Percentiles rank a stretch among this genome's conserved stretches.
Conservation (phyloP, 768 basidiomycete species). For the Boletus insuetus region DNA sequence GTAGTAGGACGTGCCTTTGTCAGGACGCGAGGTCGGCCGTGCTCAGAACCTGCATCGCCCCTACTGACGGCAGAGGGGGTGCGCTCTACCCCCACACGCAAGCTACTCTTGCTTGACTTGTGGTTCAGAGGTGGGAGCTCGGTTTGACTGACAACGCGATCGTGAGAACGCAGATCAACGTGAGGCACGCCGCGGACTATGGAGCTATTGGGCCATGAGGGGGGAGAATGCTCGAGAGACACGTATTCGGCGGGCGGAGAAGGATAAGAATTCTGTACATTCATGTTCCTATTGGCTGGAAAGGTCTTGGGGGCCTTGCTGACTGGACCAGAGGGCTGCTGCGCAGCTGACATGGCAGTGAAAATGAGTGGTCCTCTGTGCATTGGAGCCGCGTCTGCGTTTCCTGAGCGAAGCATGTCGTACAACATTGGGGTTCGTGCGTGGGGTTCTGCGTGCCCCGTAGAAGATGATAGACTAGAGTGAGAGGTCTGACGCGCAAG, state of each 20-base stretch:
- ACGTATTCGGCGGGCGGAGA: conserved; percentile 28
- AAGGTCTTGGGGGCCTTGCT: conserved; percentile 6
- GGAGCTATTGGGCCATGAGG: conserved; percentile 1
- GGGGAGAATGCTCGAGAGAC: conserved; percentile 4
- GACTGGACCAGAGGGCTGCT: conserved; percentile 10
- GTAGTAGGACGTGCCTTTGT: conserved; percentile 36
- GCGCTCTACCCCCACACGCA: conserved; percentile 12
- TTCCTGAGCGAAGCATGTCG: conserved; percentile 22
- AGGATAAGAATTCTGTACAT: conserved; percentile 20
- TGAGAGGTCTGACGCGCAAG: conserved; percentile 8
- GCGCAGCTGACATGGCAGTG: conserved; percentile 46
- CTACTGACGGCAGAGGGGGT: conserved; percentile 1
- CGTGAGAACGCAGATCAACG: not conserved
- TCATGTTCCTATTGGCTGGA: conserved; percentile 6
- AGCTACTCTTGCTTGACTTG: conserved; percentile 17
- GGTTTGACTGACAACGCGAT: not conserved
- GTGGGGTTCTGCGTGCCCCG: not conserved
- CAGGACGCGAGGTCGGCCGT: conserved; percentile 22
- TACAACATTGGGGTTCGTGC: conserved; percentile 14
- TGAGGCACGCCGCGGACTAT: not conserved
- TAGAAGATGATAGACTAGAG: conserved; percentile 1
- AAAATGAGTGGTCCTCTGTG: conserved; percentile 64
- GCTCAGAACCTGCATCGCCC: conserved; percentile 13
- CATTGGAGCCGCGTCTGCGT: conserved; percentile 16
- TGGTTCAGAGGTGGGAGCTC: conserved; percentile 14